phyloP scores from a whole-genome alignment of 2,329 filamentous ascomycete species.

The Talaromyces rugulosus region DNA sequence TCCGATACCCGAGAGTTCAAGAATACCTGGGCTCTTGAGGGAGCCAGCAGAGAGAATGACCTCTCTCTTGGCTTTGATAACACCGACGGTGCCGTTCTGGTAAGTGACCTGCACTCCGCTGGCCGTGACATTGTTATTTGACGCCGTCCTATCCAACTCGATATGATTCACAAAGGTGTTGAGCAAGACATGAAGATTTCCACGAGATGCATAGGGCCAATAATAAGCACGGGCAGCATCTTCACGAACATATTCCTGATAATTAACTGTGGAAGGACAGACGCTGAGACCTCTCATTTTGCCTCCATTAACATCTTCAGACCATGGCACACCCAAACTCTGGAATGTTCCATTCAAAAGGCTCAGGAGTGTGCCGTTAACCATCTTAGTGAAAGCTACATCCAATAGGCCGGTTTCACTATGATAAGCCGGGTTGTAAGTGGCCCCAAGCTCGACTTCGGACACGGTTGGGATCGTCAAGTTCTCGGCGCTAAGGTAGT shows the following conservation, averaged over 20 bases:
- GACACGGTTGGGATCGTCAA: slow-evolving; percentile 19
- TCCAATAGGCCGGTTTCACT: slow-evolving; percentile 26
- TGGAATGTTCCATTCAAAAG: slow-evolving; percentile 35
- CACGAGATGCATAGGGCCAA: slow-evolving; percentile 36
- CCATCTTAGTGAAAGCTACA: slow-evolving; percentile 20
- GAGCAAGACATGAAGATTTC: slow-evolving; percentile 42
- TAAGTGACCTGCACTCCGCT: slow-evolving; percentile 27
- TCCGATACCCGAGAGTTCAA: slow-evolving; percentile 60
- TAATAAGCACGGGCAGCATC: slow-evolving; percentile 49
- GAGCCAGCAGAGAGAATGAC: slow-evolving; percentile 59
- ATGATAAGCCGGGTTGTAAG: slow-evolving; percentile 22
- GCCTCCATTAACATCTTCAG: slow-evolving; percentile 41
- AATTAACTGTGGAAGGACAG: slow-evolving; percentile 41
- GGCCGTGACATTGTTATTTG: slow-evolving; percentile 15
- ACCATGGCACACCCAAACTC: slow-evolving; percentile 33
- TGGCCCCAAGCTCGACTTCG: slow-evolving; percentile 19
- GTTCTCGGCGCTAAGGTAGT: slow-evolving; percentile 25
- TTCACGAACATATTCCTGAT: slow-evolving; percentile 34
- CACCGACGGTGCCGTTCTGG: slow-evolving; percentile 18
- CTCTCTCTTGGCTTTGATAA: slow-evolving; percentile 41
- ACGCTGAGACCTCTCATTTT: slow-evolving; percentile 41
- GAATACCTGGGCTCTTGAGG: slow-evolving; percentile 52
- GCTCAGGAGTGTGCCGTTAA: slow-evolving; percentile 20
- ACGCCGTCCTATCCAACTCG: background rate
- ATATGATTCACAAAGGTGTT: slow-evolving; percentile 20